Conservation (phyloP, 345 rosid species). For the Excoecaria agallocha region DNA sequence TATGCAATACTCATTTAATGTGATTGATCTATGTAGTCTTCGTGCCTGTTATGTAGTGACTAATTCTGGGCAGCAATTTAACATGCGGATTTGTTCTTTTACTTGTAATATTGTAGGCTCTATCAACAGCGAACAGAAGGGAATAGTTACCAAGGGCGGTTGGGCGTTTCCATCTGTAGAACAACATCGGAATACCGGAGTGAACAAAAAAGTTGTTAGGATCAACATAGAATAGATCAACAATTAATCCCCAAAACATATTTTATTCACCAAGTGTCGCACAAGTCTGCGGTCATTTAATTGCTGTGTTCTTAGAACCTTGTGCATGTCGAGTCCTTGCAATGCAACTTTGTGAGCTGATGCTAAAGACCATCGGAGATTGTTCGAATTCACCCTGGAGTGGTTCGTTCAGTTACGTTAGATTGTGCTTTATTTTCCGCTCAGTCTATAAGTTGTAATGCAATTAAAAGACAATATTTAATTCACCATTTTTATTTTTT, state of each 20-base stretch:
- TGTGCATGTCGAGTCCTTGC: background rate
- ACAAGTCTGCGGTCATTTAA: too few species aligned
- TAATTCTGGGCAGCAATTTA: background rate
- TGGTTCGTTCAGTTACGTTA: too few species aligned
- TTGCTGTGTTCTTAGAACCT: background rate
- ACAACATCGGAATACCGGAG: slow-evolving; percentile 13
- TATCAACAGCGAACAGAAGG: slow-evolving; percentile 20
- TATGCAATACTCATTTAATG: too few species aligned
- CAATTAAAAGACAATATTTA: too few species aligned
- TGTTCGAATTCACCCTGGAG: too few species aligned
- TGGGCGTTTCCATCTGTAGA: slow-evolving; percentile 43
- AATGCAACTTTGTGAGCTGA: background rate
- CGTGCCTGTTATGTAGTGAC: background rate
- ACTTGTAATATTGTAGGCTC: slow-evolving; percentile 22
- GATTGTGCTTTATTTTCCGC: too few species aligned
- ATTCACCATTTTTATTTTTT: too few species aligned
- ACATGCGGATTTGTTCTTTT: background rate
- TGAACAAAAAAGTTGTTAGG: slow-evolving; percentile 58
- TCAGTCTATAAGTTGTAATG: too few species aligned
- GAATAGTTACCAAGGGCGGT: slow-evolving; percentile 20
- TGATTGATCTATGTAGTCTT: background rate
- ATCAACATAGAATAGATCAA: slow-evolving; percentile 64
- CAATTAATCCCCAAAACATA: background rate
- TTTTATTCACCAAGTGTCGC: background rate
- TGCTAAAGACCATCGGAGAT: too few species aligned